phyloP scores from a whole-genome alignment of 2,329 filamentous ascomycete genomes.

The Pseudocercospora pini-densiflorae region DNA sequence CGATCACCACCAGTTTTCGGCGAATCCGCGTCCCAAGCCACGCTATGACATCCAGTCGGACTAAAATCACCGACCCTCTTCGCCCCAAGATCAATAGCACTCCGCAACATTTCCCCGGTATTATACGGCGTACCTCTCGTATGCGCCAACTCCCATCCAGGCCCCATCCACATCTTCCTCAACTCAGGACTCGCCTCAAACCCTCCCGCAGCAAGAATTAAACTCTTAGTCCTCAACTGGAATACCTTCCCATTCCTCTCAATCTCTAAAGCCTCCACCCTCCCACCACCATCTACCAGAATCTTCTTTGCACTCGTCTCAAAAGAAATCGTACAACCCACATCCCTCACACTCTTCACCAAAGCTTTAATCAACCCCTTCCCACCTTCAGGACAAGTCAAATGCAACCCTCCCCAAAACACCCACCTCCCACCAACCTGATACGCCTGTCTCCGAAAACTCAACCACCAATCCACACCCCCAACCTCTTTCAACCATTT shows the following conservation, averaged over 20 bases:
- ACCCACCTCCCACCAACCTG: slow-evolving; percentile 63
- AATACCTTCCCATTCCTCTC: slow-evolving; percentile 33
- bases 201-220: slow-evolving; percentile 65
- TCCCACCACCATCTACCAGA: slow-evolving; percentile 40
- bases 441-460: slow-evolving; percentile 70
- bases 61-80: slow-evolving; percentile 56
- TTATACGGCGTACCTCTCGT: slow-evolving; percentile 70
- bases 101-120: slow-evolving; percentile 61
- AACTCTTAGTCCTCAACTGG: slow-evolving; percentile 43
- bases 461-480: slow-evolving; percentile 50
- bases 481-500: slow-evolving; percentile 36
- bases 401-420: slow-evolving; percentile 70
- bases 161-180: slow-evolving; percentile 60
- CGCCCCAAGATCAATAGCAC: slow-evolving; percentile 59
- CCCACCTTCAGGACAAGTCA: slow-evolving; percentile 64
- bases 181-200: slow-evolving; percentile 66
- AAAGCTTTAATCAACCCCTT: slow-evolving; percentile 62
- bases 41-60: slow-evolving; percentile 68
- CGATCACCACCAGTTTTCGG: slow-evolving; percentile 60
- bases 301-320: slow-evolving; percentile 53
- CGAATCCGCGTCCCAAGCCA: slow-evolving; percentile 68
- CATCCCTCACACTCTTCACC: slow-evolving; percentile 46
- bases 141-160: slow-evolving; percentile 65
- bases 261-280: slow-evolving; percentile 42
- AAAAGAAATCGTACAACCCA: slow-evolving; percentile 53